Evolutionary conservation across 1,139 yeast species (phyloP).

Genomic region (Suhomyces anneliseae): DNA sequence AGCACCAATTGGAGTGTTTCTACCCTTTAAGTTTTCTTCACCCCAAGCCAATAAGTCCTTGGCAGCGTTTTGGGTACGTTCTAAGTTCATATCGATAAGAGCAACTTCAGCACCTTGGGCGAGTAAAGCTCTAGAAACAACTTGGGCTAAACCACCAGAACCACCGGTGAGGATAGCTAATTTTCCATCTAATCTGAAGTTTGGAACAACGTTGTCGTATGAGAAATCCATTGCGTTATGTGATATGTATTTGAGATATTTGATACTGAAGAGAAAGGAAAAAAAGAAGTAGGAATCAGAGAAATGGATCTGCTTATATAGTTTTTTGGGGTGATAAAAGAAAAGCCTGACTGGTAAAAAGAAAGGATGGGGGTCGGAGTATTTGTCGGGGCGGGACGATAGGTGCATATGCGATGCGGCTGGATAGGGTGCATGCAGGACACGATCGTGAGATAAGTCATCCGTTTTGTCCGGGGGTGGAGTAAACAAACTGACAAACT

Average conservation of each 20-base stretch:
- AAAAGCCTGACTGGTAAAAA: slow-evolving; percentile 3
- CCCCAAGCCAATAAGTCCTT: slow-evolving; percentile 59
- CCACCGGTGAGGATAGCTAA: slow-evolving; percentile 80
- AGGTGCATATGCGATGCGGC: neutral
- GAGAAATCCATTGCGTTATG: slow-evolving; percentile 23
- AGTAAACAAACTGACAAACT: neutral
- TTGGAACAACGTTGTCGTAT: slow-evolving; percentile 49
- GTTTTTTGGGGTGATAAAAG: neutral
- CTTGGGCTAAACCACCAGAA: slow-evolving; percentile 74
- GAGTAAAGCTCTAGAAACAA: slow-evolving; percentile 64
- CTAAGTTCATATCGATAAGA: slow-evolving; percentile 68
- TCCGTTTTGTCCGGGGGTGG: neutral
- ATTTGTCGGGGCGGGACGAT: neutral
- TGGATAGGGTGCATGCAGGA: neutral
- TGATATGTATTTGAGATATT: neutral
- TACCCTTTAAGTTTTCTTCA: slow-evolving; percentile 44
- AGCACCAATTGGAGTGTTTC: slow-evolving; percentile 40
- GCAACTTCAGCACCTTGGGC: slow-evolving; percentile 74
- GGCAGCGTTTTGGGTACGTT: slow-evolving; percentile 60
- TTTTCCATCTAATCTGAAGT: slow-evolving; percentile 68
- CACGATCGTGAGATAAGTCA: neutral
- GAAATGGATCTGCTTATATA: slow-evolving; percentile 1
- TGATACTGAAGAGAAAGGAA: neutral
- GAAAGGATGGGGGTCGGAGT: slow-evolving; percentile 5
- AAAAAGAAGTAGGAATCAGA: neutral